Percentiles rank a stretch among this genome's conserved stretches.
Conservation (phyloP, 1,139 yeast genomes). For the Saccharomycopsis hybrid region DNA sequence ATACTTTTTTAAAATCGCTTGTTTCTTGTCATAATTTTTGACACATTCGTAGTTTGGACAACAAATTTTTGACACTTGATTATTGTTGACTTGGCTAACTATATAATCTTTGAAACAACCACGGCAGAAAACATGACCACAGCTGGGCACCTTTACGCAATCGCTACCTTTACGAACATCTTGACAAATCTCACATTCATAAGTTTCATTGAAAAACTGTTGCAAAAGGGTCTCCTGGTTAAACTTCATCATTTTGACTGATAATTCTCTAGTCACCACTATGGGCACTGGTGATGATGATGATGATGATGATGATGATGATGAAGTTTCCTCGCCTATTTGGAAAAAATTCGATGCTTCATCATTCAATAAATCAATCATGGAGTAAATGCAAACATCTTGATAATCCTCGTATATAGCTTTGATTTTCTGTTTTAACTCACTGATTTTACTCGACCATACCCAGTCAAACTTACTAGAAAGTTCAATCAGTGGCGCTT, state of each 20-base stretch:
- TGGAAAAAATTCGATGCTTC: background rate
- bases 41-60: slow-evolving; percentile 55
- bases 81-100: slow-evolving; percentile 39
- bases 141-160: slow-evolving; percentile 38
- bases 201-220: slow-evolving; percentile 37
- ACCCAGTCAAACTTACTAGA: background rate
- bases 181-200: slow-evolving; percentile 56
- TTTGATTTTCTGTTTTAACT: background rate
- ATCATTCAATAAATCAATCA: slow-evolving; percentile 2
- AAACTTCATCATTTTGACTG: slow-evolving; percentile 22
- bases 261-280: slow-evolving; percentile 21
- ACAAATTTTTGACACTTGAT: slow-evolving; percentile 47
- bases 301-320: no score
- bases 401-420: background rate
- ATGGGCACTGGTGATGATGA: background rate
- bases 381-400: slow-evolving; percentile 2
- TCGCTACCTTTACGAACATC: slow-evolving; percentile 41
- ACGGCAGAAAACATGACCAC: slow-evolving; percentile 51
- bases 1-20: slow-evolving; percentile 24
- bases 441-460: background rate
- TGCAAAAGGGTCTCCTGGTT: slow-evolving; percentile 27
- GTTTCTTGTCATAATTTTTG: slow-evolving; percentile 23
- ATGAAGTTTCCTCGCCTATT: background rate
- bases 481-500: background rate
- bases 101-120: slow-evolving; percentile 45